These are phyloP conservation scores for Elongisporangium senticosum DNA, from an alignment of 352 stramenopile genomes.

Conservation along the genomic window DNA sequence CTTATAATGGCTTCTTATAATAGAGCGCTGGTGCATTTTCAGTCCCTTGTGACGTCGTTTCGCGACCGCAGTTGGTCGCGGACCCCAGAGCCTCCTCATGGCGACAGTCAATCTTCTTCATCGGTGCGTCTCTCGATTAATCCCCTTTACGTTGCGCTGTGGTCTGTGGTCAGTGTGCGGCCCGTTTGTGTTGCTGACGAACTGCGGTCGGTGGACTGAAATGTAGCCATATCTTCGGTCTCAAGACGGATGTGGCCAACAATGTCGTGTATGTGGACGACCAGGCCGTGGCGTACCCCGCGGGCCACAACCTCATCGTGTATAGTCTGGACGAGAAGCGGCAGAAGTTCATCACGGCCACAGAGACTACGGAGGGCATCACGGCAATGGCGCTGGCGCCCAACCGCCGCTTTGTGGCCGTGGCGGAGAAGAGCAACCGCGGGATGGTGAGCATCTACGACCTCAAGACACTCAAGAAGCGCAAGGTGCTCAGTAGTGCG, in stretches of 20 bases:
- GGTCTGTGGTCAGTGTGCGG: not conserved
- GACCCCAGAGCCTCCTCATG: constrained; percentile 9
- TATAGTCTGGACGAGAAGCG: constrained; percentile 89
- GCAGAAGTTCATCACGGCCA: constrained; percentile 86
- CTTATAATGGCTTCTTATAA: constrained; percentile 5
- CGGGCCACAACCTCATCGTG: constrained; percentile 83
- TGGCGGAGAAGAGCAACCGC: constrained; percentile 69
- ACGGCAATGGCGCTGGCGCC: constrained; percentile 62
- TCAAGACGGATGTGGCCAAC: constrained; percentile 81
- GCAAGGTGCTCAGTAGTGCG: constrained; percentile 78
- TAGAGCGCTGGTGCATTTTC: not conserved
- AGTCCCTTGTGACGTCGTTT: not conserved
- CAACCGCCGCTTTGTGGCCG: constrained; percentile 67
- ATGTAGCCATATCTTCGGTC: constrained; percentile 84
- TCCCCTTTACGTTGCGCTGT: not conserved
- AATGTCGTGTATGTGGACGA: constrained; percentile 85
- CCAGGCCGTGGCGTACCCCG: constrained; percentile 77
- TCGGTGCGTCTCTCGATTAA: constrained; percentile 12
- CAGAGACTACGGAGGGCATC: constrained; percentile 68
- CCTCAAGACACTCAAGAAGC: constrained; percentile 86
- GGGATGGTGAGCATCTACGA: constrained; percentile 84
- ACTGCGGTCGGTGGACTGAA: constrained; percentile 7
- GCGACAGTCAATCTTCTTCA: constrained; percentile 37
- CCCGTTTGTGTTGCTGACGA: not conserved
- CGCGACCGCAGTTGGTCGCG: not conserved